Conservation (phyloP, 2,329 filamentous ascomycete species). For the Hawksworthiomyces lignivorus region DNA sequence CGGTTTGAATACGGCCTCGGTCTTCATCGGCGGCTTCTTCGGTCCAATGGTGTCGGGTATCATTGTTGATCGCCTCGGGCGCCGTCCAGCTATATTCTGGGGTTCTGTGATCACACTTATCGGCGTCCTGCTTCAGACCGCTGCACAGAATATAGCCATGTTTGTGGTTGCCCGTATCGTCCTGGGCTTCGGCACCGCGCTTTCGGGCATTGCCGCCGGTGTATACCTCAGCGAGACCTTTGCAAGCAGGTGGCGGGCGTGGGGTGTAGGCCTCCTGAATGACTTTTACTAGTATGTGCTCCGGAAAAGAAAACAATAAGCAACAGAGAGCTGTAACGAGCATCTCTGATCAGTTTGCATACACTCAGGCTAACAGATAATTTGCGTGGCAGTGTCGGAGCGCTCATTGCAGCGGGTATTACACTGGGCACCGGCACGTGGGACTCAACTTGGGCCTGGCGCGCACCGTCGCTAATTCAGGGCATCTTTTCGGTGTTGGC, state of each 20-base stretch:
- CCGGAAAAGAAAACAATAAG: too few species aligned
- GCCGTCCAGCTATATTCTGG: slow-evolving; percentile 18
- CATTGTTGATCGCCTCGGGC: slow-evolving; percentile 13
- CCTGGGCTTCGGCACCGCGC: slow-evolving; percentile 24
- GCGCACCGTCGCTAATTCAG: slow-evolving; percentile 17
- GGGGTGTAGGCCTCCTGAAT: slow-evolving; percentile 26
- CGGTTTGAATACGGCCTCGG: slow-evolving; percentile 46
- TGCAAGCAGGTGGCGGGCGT: slow-evolving; percentile 35
- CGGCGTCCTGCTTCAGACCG: slow-evolving; percentile 15
- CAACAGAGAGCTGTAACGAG: too few species aligned
- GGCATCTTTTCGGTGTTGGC: slow-evolving; percentile 15
- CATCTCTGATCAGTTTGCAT: too few species aligned
- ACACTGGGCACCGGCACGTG: slow-evolving; percentile 25
- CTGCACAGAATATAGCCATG: slow-evolving; percentile 19
- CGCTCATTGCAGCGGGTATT: slow-evolving; percentile 39
- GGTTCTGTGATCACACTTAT: slow-evolving; percentile 13
- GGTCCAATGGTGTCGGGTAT: slow-evolving; percentile 35
- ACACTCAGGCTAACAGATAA: too few species aligned
- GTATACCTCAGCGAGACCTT: slow-evolving; percentile 41
- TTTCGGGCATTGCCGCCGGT: slow-evolving; percentile 16
- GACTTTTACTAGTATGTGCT: slow-evolving; percentile 24
- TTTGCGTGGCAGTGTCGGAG: slow-evolving; percentile 23
- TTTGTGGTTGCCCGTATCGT: slow-evolving; percentile 21
- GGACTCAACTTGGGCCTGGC: slow-evolving; percentile 16
- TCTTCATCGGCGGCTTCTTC: slow-evolving; percentile 44